Base-by-base conservation (phyloP, 2,329 filamentous ascomycete species). In the Sporothrix brunneoviolacea region DNA sequence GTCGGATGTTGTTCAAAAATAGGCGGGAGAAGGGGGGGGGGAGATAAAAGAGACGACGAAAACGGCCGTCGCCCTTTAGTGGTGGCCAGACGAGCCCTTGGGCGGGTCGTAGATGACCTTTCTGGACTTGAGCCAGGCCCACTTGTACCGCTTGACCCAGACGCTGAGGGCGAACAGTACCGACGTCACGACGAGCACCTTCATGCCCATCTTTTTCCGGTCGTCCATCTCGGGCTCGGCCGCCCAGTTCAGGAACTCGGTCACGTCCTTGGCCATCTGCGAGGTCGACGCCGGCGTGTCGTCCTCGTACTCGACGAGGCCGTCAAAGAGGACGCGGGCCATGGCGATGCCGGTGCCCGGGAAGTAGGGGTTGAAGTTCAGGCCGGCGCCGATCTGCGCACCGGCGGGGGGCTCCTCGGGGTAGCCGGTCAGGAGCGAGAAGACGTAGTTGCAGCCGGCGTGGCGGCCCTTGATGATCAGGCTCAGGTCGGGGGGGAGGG, bases 291-390 rank as follows among this genome's bases (percentile, higher is more conserved):
- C 93, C 47, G 90, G 88, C 37, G 93, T 98, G 57, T 81, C 90
- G 61, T 98, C 93, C 70, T 98, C 93, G 75, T 97, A 98, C 71
- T 98, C 93, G 57, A 98, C 93, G 52, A 98, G 76, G 58, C 89
- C 93, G 61, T 98, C 93, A 74, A 95, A 98, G 55, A 98, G 83
- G 55, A 97, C 93, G 82, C 93, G 91, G 63, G 86, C 91, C 93
- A 98, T 98, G 64, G 88, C 93, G 70, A 98, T 98, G 68, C 91
- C 91, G 62, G 93, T 97, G 67, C 93, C 93, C 52, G 93, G 93
- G 84, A 98, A 98, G 80, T 96, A 98, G 55, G 93, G 93, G 82
- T 98, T 98, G 83, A 98, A 98, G 84, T 97, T 96, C 73, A 98
- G 84, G 65, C 93, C 93, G 55, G 84, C 82, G 62, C 83, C 84